These are phyloP conservation scores for Pelargonium australe DNA, from an alignment of 441 rosid species.

Conservation along the genomic window DNA sequence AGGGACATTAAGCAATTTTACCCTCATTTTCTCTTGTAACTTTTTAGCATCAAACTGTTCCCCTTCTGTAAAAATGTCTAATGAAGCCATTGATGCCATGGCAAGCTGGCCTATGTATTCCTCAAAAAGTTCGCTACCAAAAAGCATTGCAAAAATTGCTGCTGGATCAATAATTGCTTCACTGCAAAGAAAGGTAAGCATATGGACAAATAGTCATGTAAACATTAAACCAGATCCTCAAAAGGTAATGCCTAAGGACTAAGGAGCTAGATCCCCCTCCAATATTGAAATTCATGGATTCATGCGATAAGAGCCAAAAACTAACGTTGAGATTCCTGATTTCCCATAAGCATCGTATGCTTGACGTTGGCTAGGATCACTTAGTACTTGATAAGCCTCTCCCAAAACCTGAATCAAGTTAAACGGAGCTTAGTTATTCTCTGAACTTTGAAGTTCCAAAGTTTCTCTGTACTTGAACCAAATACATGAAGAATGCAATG, in stretches of 20 bases:
- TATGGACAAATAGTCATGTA: neutral
- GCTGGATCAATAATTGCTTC: conserved; percentile 93
- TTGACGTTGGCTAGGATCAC: conserved; percentile 83
- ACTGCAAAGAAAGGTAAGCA: conserved; percentile 36
- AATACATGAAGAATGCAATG: neutral
- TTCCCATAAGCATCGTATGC: conserved; percentile 89
- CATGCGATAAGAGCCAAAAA: conserved; percentile 33
- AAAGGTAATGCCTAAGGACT: conserved; percentile 7
- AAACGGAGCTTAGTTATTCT: conserved; percentile 8
- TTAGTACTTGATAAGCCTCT: conserved; percentile 92
- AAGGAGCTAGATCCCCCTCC: conserved; percentile 1
- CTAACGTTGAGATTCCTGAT: conserved; percentile 91
- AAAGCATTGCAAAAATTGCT: conserved; percentile 92
- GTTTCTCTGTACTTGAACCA: neutral
- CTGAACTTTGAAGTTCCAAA: neutral
- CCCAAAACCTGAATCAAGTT: conserved; percentile 59
- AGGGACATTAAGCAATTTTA: conserved; percentile 16
- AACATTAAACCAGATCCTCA: neutral
- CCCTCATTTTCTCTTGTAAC: conserved; percentile 89
- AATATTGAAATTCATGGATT: conserved; percentile 20
- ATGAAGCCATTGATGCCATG: conserved; percentile 97
- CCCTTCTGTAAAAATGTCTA: conserved; percentile 77
- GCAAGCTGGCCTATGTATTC: conserved; percentile 93
- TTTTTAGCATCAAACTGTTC: conserved; percentile 76
- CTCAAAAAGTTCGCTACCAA: conserved; percentile 96